These are phyloP conservation scores for Funneliformis geosporum DNA, from an alignment of 192 early-diverging fungal species.

Conservation along the genomic window DNA sequence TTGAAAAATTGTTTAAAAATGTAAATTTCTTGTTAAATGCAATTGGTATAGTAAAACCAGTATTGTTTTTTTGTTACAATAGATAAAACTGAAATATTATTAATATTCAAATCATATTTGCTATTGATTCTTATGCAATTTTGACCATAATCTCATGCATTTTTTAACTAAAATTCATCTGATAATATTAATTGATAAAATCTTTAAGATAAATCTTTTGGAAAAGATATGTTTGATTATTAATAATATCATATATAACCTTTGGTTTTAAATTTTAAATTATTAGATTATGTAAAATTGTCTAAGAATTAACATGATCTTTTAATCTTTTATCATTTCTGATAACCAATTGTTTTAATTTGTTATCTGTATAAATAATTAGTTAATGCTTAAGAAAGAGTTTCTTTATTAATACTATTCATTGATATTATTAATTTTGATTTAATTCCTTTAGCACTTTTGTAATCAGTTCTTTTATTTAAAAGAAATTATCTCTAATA, in stretches of 20 bases:
- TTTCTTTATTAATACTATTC: neutral
- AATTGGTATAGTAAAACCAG: neutral
- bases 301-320: neutral
- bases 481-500: neutral
- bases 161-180: neutral
- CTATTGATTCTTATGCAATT: neutral
- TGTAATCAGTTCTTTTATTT: neutral
- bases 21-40: too few species aligned
- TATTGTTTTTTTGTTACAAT: neutral
- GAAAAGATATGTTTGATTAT: neutral
- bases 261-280: neutral
- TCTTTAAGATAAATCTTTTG: neutral
- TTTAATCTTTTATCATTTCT: neutral
- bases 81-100: neutral
- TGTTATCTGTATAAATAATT: constrained; percentile 2
- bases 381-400: neutral
- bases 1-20: too few species aligned
- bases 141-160: neutral
- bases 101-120: neutral
- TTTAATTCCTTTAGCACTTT: constrained; percentile 8
- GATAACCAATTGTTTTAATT: neutral
- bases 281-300: neutral
- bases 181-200: neutral
- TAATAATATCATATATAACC: neutral
- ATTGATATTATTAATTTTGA: neutral